Base-by-base conservation (phyloP, 2,329 filamentous ascomycete genomes). In the Microascus cirrosus region DNA sequence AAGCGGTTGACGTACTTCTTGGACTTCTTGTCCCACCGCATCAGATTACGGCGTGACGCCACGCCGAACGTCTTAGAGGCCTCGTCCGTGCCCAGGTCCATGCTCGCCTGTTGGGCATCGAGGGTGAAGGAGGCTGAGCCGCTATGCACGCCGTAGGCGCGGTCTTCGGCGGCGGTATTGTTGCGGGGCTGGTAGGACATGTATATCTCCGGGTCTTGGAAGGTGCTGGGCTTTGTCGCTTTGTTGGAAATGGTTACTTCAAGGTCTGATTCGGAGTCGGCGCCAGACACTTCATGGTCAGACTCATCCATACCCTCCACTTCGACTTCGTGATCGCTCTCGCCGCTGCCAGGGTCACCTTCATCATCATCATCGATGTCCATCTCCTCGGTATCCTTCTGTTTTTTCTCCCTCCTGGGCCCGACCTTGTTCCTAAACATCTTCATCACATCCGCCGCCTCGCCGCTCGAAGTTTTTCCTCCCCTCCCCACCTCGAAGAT, bases 21-120 rank as follows among this genome's bases (percentile, higher is more conserved):
- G 67, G 85, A 83, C 72, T 96, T 95, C 77, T 95, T 93, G 76
- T 99, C 94, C 94, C 94, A 99, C 63, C 94, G 87, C 85, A 96
- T 86, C 20, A 59, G 55, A 45, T 59, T 58, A 63, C 85, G 82
- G 65, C 85, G 87, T 53, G 85, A 82, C 2, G 90, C 84, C 65
- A 89, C 84, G 61, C 84, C 91, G 69, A 96, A 95, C 1, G 83
- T 80, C 68, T 89, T 89, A 64, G 83, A 83, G 12, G 82, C 82
- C 64, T 97, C 94, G 72, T 99, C 94, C 68, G 91, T 91, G 60
- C 83, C 86, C 13, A 99, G 84, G 70, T 97, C 94, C 90, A 99
- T 96, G 45, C 90, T 88, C 2, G 85, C 90, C 63, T 84, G 83
- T 64, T 90, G 83, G n/a, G 95, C 93, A 7, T 89, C 90, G 66